Conservation (phyloP, 2,329 filamentous ascomycete species). For the Domatiomyces globalis region DNA sequence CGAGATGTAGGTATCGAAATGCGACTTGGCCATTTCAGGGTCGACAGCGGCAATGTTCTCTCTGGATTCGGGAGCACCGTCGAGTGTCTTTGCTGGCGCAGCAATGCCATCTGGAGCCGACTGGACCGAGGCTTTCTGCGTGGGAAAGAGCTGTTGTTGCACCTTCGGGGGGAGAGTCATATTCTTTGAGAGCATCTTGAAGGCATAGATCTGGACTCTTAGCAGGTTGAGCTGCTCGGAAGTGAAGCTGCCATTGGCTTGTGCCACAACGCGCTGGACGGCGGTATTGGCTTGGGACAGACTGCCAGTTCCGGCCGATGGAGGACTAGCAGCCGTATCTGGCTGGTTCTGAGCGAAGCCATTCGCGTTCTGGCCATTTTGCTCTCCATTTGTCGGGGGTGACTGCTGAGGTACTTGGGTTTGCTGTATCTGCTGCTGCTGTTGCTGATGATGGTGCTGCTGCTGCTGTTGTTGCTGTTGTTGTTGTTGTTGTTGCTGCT, state of each 20-base stretch:
- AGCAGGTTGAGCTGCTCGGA: constrained; percentile 66
- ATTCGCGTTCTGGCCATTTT: constrained; percentile 23
- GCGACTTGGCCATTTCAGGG: constrained; percentile 22
- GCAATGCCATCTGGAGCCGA: constrained; percentile 21
- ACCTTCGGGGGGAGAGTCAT: constrained; percentile 62
- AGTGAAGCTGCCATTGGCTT: constrained; percentile 47
- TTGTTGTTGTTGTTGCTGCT: constrained; percentile 17
- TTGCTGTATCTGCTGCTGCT: constrained; percentile 20
- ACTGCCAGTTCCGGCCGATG: constrained; percentile 11
- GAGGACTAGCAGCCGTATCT: constrained; percentile 9
- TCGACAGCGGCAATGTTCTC: constrained; percentile 19
- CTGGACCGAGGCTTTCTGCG: constrained; percentile 33
- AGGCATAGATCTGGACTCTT: constrained; percentile 76
- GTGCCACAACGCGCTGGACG: constrained; percentile 20
- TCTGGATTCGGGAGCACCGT: constrained; percentile 20
- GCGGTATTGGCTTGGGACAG: constrained; percentile 13
- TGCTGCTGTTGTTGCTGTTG: constrained; percentile 6
- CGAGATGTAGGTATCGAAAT: constrained; percentile 60
- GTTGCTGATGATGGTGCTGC: constrained; percentile 24
- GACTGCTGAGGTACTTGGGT: neutral
- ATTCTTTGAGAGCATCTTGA: constrained; percentile 81
- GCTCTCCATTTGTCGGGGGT: neutral
- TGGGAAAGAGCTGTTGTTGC: constrained; percentile 64
- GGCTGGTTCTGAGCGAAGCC: constrained; percentile 26
- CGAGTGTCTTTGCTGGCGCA: constrained; percentile 23